Evolutionary conservation across 2,329 filamentous ascomycete species (phyloP).

Genomic region (Hypoxylon sp.): DNA sequence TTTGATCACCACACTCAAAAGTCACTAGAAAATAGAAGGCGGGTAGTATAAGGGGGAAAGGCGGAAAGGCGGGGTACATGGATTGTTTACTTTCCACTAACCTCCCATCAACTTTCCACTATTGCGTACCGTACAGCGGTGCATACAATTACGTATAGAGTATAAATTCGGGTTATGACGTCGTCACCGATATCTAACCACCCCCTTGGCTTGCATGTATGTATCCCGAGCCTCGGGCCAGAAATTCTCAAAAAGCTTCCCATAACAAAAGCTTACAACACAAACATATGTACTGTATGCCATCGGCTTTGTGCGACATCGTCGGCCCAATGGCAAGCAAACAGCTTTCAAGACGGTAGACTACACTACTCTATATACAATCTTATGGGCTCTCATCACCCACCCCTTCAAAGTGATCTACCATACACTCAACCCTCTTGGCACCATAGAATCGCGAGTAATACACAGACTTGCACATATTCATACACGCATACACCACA

Average conservation of each 20-base stretch:
- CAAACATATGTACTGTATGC: conserved; percentile 35
- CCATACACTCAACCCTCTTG: conserved; percentile 35
- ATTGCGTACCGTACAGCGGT: not conserved
- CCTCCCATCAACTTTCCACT: not conserved
- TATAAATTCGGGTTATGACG: conserved; percentile 18
- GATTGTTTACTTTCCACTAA: conserved; percentile 1
- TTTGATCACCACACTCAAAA: conserved; percentile 27
- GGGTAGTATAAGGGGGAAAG: conserved; percentile 7
- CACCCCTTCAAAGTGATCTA: conserved; percentile 34
- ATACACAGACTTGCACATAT: conserved; percentile 24
- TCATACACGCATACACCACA: conserved; percentile 14
- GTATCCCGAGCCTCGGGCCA: conserved; percentile 37
- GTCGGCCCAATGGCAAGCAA: conserved; percentile 41
- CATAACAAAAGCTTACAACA: conserved; percentile 28
- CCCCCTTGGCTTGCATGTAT: conserved; percentile 2
- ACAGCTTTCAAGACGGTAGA: conserved; percentile 42
- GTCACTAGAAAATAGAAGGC: conserved; percentile 1
- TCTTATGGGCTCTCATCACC: conserved; percentile 25
- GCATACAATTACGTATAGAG: conserved; percentile 9
- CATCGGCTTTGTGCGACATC: conserved; percentile 32
- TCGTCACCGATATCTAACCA: conserved; percentile 14
- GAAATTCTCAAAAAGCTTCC: conserved; percentile 10
- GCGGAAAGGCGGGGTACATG: conserved; percentile 14
- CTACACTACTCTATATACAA: conserved; percentile 34
- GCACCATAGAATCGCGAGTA: conserved; percentile 32